Evolutionary conservation across 2,329 filamentous ascomycete genomes (phyloP), one percentile per base, ranked within the genome.

Genomic region (Sporothrix phasma): DNA sequence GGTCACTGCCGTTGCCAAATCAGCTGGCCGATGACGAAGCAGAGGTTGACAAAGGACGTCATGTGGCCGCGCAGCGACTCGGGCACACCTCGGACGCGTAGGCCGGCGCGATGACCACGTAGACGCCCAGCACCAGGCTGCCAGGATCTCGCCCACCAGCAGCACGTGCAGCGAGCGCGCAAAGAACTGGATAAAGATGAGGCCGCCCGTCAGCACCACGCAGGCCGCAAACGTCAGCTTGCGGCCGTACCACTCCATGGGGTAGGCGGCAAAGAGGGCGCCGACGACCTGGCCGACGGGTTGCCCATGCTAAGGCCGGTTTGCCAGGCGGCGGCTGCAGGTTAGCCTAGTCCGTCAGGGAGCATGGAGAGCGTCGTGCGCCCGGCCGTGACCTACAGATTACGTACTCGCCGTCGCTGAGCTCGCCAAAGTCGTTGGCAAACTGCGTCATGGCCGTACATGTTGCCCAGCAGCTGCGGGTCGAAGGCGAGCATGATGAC

Each of bases 131-230:
- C 0, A 86, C 80, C 6, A 86, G 75, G 1, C 85, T 85, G 26
- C 81, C 0, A 88, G 75, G 2, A 88, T 74, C 75, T 87, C 83
- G 31, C 84, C 82, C 2, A 81, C 81, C n/a, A 86, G 78, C 2
- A 87, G 75, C 13, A 81, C 79, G 7, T 77, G 69, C 13, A 85
- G 76, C 0, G 79, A 81, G 2, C 79, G 78, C 13, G 83, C 82
- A 68, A 86, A 87, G 75, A 86, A 86, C 67, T 86, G 83, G 63
- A 86, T 80, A 70, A 86, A 86, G 64, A 87, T 79, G 46, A 85
- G 79, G 1, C 74, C 77, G 13, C 78, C 65, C 2, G 80, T 82
- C 65, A 80, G 70, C 10, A 72, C 64, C 26, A 80, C 75, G 66
- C 78, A 81, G 4, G 70, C 70, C 63, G 74, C 77, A 46, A 80